Percentiles rank a stretch among this genome's conserved stretches.
Evolutionary conservation across 495 filamentous ascomycete species (phyloP).

Genomic region (Aspergillus steynii): DNA sequence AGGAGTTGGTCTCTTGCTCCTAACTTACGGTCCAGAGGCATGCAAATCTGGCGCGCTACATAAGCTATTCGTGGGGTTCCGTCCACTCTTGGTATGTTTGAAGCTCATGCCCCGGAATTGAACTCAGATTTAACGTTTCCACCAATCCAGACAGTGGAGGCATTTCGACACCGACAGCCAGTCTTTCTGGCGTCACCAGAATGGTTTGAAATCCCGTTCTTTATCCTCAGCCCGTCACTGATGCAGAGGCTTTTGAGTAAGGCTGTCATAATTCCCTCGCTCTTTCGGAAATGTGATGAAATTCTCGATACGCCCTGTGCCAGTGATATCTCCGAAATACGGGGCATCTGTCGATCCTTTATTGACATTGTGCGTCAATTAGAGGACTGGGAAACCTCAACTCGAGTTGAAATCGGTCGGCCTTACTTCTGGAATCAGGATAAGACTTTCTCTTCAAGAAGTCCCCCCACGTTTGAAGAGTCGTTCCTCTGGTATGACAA

Average conservation of each 20-base stretch:
- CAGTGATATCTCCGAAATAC: not conserved
- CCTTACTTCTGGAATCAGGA: not conserved
- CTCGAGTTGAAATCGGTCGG: not conserved
- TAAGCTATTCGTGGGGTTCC: slow-evolving; percentile 35
- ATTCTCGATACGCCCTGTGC: not conserved
- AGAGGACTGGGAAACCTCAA: not conserved
- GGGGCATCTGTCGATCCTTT: not conserved
- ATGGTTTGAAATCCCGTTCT: slow-evolving; percentile 34
- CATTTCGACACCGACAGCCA: slow-evolving; percentile 21
- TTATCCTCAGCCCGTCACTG: slow-evolving; percentile 20
- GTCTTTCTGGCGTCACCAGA: slow-evolving; percentile 25
- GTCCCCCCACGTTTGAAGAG: not conserved
- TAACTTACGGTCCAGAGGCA: slow-evolving; percentile 23
- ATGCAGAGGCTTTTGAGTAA: slow-evolving; percentile 33
- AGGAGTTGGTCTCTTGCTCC: slow-evolving; percentile 29
- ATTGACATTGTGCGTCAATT: no score
- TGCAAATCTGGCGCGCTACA: slow-evolving; percentile 29
- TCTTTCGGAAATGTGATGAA: slow-evolving; percentile 24
- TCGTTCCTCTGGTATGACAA: slow-evolving; percentile 29
- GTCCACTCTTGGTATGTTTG: slow-evolving; percentile 31
- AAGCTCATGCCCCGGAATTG: not conserved
- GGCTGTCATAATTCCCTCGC: slow-evolving; percentile 25
- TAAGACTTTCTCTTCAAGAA: not conserved
- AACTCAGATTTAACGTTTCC: not conserved
- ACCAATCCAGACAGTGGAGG: slow-evolving; percentile 10